Evolutionary conservation across 148 eudicot genomes (phyloP).

Genomic region (Arbutus unedo): DNA sequence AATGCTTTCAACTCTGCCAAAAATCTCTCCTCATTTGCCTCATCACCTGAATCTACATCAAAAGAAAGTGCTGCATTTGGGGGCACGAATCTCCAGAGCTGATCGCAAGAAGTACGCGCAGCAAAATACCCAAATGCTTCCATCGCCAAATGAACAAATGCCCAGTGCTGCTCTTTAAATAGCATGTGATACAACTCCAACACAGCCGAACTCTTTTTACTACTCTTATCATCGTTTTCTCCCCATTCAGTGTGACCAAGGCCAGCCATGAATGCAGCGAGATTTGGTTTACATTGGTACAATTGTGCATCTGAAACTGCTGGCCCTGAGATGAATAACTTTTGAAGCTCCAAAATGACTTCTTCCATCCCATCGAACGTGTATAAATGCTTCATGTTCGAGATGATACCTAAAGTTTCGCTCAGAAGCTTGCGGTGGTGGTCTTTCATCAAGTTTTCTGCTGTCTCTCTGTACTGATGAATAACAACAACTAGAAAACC

Average conservation of each 20-base stretch:
- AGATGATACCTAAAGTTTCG: constrained; percentile 60
- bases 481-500: constrained; percentile 53
- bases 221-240: constrained; percentile 37
- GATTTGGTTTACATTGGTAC: constrained; percentile 67
- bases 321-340: constrained; percentile 50
- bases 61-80: constrained; percentile 83
- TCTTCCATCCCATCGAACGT: constrained; percentile 61
- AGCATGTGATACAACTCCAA: constrained; percentile 76
- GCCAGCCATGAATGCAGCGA: constrained; percentile 76
- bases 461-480: constrained; percentile 37
- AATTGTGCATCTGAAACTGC: constrained; percentile 35
- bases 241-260: constrained; percentile 57
- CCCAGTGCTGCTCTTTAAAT: constrained; percentile 86
- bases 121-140: constrained; percentile 87
- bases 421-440: constrained; percentile 52
- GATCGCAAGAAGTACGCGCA: constrained; percentile 69
- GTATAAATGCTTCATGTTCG: constrained; percentile 57
- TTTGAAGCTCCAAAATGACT: constrained; percentile 66
- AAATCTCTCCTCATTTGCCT: constrained; percentile 59
- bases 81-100: constrained; percentile 92
- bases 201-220: constrained; percentile 47
- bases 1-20: constrained; percentile 77
- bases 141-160: constrained; percentile 64
- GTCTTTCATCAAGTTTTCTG: constrained; percentile 37
- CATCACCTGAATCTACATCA: constrained; percentile 57